Evolutionary conservation across 2,329 filamentous ascomycete species (phyloP).

Genomic region (Colletotrichum somersetense): DNA sequence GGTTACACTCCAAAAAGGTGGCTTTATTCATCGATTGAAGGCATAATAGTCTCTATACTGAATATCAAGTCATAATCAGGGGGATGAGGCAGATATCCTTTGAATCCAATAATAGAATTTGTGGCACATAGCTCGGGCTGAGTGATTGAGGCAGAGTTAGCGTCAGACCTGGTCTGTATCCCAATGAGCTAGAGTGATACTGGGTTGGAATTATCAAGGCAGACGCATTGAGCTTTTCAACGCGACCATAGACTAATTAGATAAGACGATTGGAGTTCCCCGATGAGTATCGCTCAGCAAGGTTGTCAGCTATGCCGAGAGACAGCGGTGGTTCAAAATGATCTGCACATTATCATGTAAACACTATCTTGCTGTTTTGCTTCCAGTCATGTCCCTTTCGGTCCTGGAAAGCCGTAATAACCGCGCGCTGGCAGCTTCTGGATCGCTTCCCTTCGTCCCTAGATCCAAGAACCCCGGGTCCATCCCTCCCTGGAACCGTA

Average conservation of each 20-base stretch:
- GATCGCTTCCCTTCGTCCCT: slow-evolving; percentile 17
- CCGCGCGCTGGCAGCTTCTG: slow-evolving; percentile 6
- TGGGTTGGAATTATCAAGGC: too few relatives aligned
- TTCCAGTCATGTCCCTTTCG: not conserved
- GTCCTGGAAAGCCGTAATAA: not conserved
- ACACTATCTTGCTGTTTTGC: not conserved
- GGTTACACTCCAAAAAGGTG: too few relatives aligned
- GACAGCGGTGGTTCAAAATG: not conserved
- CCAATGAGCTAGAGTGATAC: too few relatives aligned
- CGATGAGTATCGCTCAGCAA: not conserved
- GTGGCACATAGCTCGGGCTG: too few relatives aligned
- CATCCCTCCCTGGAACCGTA: slow-evolving; percentile 31
- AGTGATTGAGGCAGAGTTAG: too few relatives aligned
- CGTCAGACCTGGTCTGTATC: too few relatives aligned
- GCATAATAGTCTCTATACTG: not conserved
- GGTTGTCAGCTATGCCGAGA: not conserved
- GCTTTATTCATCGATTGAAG: not conserved
- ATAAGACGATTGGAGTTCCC: not conserved
- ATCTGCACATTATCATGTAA: not conserved
- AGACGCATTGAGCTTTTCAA: too few relatives aligned
- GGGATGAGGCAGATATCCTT: too few relatives aligned
- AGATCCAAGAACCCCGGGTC: slow-evolving; percentile 35
- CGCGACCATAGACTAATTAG: too few relatives aligned
- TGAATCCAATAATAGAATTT: too few relatives aligned
- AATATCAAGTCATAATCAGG: too few relatives aligned